Evolutionary conservation across 345 rosid genomes (phyloP), one percentile per base, ranked within the genome.

Genomic region (Pistacia atlantica): DNA sequence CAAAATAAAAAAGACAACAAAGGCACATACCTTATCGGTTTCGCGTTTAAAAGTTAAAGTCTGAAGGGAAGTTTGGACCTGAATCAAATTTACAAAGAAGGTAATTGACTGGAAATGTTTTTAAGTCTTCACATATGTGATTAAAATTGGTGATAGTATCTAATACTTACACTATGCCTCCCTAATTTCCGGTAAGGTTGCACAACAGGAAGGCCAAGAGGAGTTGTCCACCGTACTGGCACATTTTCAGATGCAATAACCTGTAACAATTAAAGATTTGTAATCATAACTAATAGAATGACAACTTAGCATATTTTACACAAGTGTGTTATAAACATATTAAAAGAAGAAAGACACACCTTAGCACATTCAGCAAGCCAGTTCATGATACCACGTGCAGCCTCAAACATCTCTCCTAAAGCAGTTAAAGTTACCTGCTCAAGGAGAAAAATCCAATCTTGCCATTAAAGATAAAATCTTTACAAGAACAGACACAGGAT

Each of bases 331-430:
- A n/a, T 25, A 22, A 58, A 57, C 17, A 49, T 48, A 74, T 37
- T 3, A 71, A 76, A 52, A 79, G 67, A 71, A 68, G 35, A 55
- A 28, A 46, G 16, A 80, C 70, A 80, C 67, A 91, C 99, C 94
- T 89, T 96, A 56, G 99, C 99, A 77, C 99, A 96, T 68, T 96
- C 99, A 80, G 97, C 93, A 46, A 96, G 97, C 99, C 98, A 97
- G 72, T 16, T 84, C 97, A 92, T 97, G 73, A 97, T 97, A 75
- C 90, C 81, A 17, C 97, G 89, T 69, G 99, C 98, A 81, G 95
- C 99, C 90, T 92, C 83, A 86, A 97, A 97, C 98, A 94, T 97
- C 86, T 97, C 93, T 61, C 90, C 97, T 35, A 97, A 77, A 72
- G 98, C 99, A 78, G 90, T 75, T 80, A 93, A 86, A 31, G 99